phyloP scores from a whole-genome alignment of 768 basidiomycete genomes.

The Lactarius hengduanensis region DNA sequence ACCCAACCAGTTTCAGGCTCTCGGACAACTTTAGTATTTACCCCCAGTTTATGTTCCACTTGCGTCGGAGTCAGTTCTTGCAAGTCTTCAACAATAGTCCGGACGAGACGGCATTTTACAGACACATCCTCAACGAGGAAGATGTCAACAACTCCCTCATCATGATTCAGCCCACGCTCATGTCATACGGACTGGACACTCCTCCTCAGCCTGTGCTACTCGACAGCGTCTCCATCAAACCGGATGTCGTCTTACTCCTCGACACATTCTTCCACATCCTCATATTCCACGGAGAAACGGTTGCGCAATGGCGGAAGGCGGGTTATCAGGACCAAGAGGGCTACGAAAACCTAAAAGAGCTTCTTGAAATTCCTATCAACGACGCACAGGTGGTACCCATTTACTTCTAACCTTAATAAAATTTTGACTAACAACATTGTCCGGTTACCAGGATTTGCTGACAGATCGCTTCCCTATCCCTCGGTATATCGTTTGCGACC shows the following conservation, averaged over 20 bases:
- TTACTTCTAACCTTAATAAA: not conserved
- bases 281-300: conserved; percentile 97
- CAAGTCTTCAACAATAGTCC: conserved; percentile 99
- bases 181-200: conserved; percentile 95
- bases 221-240: conserved; percentile 96
- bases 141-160: conserved; percentile 99
- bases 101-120: conserved; percentile 99
- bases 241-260: conserved; percentile 92
- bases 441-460: conserved; percentile 72
- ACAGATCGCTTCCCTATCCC: conserved; percentile 96
- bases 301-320: conserved; percentile 97
- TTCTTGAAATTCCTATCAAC: conserved; percentile 78
- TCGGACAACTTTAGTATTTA: conserved; percentile 98
- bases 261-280: conserved; percentile 99
- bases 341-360: conserved; percentile 97
- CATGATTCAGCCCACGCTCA: conserved; percentile 99
- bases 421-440: conserved; percentile 10
- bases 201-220: conserved; percentile 91
- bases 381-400: conserved; percentile 82
- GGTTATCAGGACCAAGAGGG: conserved; percentile 99
- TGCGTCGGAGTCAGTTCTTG: conserved; percentile 94
- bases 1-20: conserved; percentile 89
- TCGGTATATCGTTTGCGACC: conserved; percentile 96
- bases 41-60: conserved; percentile 99
- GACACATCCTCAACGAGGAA: conserved; percentile 93